Base-by-base conservation (phyloP, 2,329 filamentous ascomycete genomes). In the Fusarium sp. region DNA sequence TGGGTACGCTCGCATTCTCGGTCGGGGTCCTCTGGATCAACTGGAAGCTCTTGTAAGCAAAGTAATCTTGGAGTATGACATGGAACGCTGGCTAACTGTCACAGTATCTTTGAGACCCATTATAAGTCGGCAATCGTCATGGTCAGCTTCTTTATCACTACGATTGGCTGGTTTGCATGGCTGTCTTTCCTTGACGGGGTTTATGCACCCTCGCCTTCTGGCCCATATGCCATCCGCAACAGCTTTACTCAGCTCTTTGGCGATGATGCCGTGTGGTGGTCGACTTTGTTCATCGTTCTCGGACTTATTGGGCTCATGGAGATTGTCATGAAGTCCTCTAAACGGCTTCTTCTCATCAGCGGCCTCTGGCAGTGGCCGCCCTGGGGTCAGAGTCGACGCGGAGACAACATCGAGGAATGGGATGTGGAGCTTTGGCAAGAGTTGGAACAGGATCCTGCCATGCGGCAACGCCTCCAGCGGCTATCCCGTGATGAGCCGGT, bases 1-100 rank as follows among this genome's bases (percentile, higher is more conserved):
- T 96, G 52, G 94, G 94, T 2, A 88, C 91, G 8, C 84, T 97
- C 31, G 90, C 89, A 0, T 97, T 93, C 81, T 91, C 91, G 3
- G 87, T 92, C 5, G 91, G 89, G 56, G 88, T 97, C 13, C 83
- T 93, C 31, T 87, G 94, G 82, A 94, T 95, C 81, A 93, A 92
- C 76, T 86, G 89, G 81, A 96, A 96, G 83, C 87, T 96, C 61
- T 91, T 96, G 87, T 91, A 83, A 84, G 89, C 87, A 42, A 83
- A 84, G 89, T 87, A 42, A 18, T 20, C 10, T 6, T 20, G 27
- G 18, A 10, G 24, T 11, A 4, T 13, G 1, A 35, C 24, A 20
- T 27, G 24, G 13, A 45, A 34, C 4, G 11, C 31, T 57, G 31
- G 38, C 81, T 82, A 76, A 81, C 66, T 5, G 4, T 24, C 13